Evolutionary conservation across 345 rosid genomes (phyloP), one percentile per base, ranked within the genome.

Genomic region (Noccaea caerulescens): DNA sequence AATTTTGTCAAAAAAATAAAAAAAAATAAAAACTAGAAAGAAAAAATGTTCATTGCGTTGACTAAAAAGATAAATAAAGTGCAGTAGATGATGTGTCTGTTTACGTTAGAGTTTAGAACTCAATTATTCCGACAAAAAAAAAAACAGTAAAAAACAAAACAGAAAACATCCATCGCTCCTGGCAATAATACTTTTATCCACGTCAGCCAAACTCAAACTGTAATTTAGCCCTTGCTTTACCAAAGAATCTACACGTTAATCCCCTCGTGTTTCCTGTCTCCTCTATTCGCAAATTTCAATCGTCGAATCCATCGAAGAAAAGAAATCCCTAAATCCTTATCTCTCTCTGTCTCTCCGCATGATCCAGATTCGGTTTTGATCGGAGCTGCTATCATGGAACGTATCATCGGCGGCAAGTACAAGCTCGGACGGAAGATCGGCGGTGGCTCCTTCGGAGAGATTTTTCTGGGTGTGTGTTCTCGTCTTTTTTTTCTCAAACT

Each of bases 361-460:
- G 63, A 68, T 75, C 51, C 77, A 78, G 86, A 74, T 70, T 64
- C 60, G 65, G 14, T 57, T 75, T 11, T 47, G 55, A 61, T 14
- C 77, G 42, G 55, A 70, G 57, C 65, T 73, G 73, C 51, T 2
- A 2, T 3, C 66, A 87, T 87, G 92, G 89, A 85, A 71, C 87
- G 98, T 41, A 79, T 86, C 74, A 84, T 91, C 82, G 97, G 98
- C 51, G 91, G 90, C 61, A 90, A 90, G 80, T 88, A 75, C 77
- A 90, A 88, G 86, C 92, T 90, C 66, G 97, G 91, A 44, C 87
- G 96, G 20, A 88, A 87, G 83, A 90, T 93, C 86, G 98, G 98
- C 73, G 82, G 96, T 69, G 98, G 98, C 77, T 93, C 98, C 39
- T 93, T 88, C 77, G 98, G 98, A 37, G 97, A 93, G 82, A 93